These are phyloP conservation scores for Crithidia acanthocephali DNA, from an alignment of 208 protist genomes.

Conservation along the genomic window DNA sequence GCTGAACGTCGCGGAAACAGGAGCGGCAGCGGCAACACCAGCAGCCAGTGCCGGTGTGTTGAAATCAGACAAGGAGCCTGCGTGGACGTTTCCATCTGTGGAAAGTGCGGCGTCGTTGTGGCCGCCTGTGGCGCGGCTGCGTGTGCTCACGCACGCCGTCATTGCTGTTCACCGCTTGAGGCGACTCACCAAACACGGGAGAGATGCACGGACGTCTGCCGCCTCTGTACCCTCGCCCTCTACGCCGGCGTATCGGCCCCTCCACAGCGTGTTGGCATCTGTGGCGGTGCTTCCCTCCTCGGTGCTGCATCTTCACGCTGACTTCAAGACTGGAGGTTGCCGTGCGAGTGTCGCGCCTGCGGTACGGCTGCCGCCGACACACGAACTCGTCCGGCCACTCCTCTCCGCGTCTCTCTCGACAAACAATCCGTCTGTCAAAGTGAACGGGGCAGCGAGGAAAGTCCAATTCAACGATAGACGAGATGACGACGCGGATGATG, in stretches of 20 bases:
- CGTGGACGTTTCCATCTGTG: no score
- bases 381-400: background rate
- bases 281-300: background rate
- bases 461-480: background rate
- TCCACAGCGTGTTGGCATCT: background rate
- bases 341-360: background rate
- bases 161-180: background rate
- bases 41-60: no score
- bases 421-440: no score
- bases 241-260: background rate
- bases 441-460: background rate
- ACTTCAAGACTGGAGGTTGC: no score
- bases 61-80: no score
- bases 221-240: background rate
- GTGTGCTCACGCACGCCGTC: background rate
- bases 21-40: background rate
- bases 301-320: background rate
- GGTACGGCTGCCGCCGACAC: constrained; percentile 1
- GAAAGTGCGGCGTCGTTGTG: no score
- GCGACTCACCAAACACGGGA: background rate
- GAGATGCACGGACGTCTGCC: background rate
- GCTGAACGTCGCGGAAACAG: background rate
- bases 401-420: background rate
- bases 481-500: background rate
- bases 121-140: background rate